A percentile compares a stretch with the other conserved stretches of the same genome.
Conservation (phyloP, 257 asterid genomes). For the Gentiana straminea region DNA sequence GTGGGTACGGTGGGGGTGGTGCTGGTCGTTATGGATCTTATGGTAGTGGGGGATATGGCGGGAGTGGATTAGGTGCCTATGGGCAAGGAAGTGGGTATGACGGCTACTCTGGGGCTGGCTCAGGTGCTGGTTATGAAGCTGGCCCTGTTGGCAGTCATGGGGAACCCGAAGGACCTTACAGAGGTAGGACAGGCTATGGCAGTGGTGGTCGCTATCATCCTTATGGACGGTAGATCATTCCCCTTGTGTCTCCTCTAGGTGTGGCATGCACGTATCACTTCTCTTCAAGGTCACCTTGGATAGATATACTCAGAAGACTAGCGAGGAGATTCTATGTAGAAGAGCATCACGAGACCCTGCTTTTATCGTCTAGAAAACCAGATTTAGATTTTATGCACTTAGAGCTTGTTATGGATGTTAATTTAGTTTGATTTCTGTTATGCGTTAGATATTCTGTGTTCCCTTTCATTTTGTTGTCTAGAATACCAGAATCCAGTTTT, state of each 20-base stretch:
- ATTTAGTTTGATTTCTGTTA: conserved; percentile 3
- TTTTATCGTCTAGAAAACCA: conserved; percentile 17
- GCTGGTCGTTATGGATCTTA: conserved; percentile 73
- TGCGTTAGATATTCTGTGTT: conserved; percentile 1
- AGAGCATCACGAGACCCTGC: not conserved
- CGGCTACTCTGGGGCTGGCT: conserved; percentile 22
- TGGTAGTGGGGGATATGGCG: conserved; percentile 67
- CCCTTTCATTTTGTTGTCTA: too few relatives aligned
- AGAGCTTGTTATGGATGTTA: conserved; percentile 2
- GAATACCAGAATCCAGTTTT: too few relatives aligned
- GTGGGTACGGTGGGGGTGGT: conserved; percentile 70
- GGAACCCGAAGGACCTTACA: conserved; percentile 71
- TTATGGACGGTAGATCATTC: conserved; percentile 68
- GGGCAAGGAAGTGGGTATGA: conserved; percentile 68
- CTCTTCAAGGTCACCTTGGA: conserved; percentile 38
- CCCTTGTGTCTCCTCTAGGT: conserved; percentile 50
- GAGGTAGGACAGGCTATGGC: conserved; percentile 93
- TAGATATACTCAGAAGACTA: conserved; percentile 44
- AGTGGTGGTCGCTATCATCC: conserved; percentile 94
- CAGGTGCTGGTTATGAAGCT: conserved; percentile 74
- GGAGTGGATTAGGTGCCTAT: conserved; percentile 64
- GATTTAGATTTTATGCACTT: conserved; percentile 2
- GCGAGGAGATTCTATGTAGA: conserved; percentile 42
- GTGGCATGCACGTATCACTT: conserved; percentile 24
- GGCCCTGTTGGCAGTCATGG: conserved; percentile 67